Base-by-base conservation (phyloP, 140 eudicot species). In the Oenanthe javanica region DNA sequence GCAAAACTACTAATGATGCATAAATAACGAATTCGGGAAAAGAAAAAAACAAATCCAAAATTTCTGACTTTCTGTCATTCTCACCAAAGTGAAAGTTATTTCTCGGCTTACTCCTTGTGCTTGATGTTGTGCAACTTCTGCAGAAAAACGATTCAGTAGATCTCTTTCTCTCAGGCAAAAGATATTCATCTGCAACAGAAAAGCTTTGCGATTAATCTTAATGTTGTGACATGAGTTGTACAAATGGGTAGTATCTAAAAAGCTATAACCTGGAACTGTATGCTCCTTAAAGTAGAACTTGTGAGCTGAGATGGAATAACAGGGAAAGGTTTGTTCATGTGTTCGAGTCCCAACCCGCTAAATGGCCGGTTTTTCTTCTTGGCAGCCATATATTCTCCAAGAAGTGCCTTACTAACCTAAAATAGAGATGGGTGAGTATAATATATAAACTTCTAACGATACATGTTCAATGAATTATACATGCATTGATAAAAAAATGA, bases 351-450 rank as follows among this genome's bases (percentile, higher is more conserved):
- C 89, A 95, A 71, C 45, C 92, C 93, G 69, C 74, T 89, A 67
- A 95, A 85, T 36, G 97, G 97, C 76, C 84, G 88, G 79, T 91
- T 91, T 84, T 90, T 85, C 85, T 61, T 92, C 67, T 91, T 87
- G 43, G 86, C 93, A 50, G 91, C 77, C 76, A 87, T 75, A 80
- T 83, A 87, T 80, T 95, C 99, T 25, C 81, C 90, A 18, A 89
- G 85, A 12, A 95, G 90, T 80, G 97, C 92, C 86, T 95, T 95
- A 84, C 99, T 95, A 71, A 90, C 91, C 99, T 95, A 89, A 57
- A 63, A 63, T 23, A 63, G 40, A 23, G 11, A 51, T 69, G 10
- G 16, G 10, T 73, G 15, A 73, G 31, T 73, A 73, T n/a, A 45
- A 73, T 73, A 73, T n/a, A 45, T 45, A 42, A 3, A 45, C 25